Percentiles rank a stretch among this genome's conserved stretches.
phyloP scores from a whole-genome alignment of 163 green algal species.

The Scenedesmus sp. region DNA sequence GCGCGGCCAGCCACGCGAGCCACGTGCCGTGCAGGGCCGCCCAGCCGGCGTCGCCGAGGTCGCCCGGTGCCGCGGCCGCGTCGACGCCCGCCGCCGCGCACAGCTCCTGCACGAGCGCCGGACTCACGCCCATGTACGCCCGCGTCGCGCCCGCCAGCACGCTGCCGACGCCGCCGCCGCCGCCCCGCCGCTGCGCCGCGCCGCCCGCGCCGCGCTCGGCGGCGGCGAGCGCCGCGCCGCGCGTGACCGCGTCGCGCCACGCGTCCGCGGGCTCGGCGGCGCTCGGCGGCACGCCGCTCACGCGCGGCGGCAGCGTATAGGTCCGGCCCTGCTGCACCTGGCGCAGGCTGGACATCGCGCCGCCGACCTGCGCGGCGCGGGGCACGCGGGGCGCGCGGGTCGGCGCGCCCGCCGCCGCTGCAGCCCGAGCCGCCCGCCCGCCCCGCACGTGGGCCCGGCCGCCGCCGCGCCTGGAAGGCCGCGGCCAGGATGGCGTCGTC shows the following conservation, averaged over 20 bases:
- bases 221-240: slow-evolving; percentile 37
- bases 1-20: slow-evolving; percentile 55
- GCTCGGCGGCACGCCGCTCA: slow-evolving; percentile 58
- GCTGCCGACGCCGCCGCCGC: slow-evolving; percentile 7
- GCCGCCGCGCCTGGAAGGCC: slow-evolving; percentile 54
- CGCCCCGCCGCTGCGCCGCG: not conserved
- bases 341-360: slow-evolving; percentile 56
- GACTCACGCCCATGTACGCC: slow-evolving; percentile 70
- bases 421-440: not conserved
- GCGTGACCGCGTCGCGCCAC: slow-evolving; percentile 44
- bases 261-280: slow-evolving; percentile 3
- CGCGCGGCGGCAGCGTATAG: slow-evolving; percentile 64
- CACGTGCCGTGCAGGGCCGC: slow-evolving; percentile 52
- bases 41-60: slow-evolving; percentile 51
- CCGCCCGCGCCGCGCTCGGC: not conserved
- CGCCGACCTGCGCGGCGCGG: slow-evolving; percentile 52
- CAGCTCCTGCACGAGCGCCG: slow-evolving; percentile 62
- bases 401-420: not conserved
- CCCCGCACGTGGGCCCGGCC: too few relatives aligned
- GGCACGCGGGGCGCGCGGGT: not conserved
- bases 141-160: slow-evolving; percentile 54
- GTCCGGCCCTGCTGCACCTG: slow-evolving; percentile 63
- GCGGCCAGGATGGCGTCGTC: slow-evolving; percentile 49
- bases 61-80: not conserved
- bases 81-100: slow-evolving; percentile 46